Percentiles rank a stretch among this genome's conserved stretches.
Conservation (phyloP, 176 grass and related monocot genomes). For the Zizania latifolia region DNA sequence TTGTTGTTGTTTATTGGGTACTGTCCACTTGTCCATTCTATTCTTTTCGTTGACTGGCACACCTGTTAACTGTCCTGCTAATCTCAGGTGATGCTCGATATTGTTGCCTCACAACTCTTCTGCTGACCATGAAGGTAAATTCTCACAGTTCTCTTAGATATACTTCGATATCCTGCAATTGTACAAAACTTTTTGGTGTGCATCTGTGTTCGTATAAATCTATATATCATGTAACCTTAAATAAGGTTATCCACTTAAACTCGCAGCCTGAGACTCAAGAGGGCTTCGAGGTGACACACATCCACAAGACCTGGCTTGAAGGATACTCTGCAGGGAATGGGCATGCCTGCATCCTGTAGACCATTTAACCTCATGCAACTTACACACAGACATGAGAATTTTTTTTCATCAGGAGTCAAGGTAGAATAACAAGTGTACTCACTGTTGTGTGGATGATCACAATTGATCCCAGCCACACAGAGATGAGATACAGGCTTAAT, state of each 20-base stretch:
- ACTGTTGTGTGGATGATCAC: background rate
- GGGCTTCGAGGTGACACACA: conserved; percentile 43
- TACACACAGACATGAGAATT: background rate
- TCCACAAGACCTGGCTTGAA: conserved; percentile 72
- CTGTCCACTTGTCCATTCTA: background rate
- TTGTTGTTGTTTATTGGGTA: background rate
- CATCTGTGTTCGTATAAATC: background rate
- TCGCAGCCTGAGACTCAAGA: conserved; percentile 40
- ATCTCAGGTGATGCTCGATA: conserved; percentile 33
- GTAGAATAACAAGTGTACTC: conserved; percentile 9
- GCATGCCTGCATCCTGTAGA: conserved; percentile 20
- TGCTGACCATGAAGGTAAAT: conserved; percentile 64
- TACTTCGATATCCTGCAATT: background rate
- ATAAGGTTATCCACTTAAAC: background rate
- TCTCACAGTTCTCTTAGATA: no score
- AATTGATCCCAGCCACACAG: background rate
- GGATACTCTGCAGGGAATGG: conserved; percentile 39
- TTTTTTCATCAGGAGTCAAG: background rate
- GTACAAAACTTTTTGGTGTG: background rate
- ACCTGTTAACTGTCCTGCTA: background rate
- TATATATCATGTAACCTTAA: background rate
- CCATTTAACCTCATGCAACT: conserved; percentile 8
- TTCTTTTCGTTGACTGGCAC: background rate
- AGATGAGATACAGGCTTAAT: background rate
- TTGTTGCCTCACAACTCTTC: conserved; percentile 52